Base-by-base conservation (phyloP, 441 rosid genomes). In the Gossypium laxum region DNA sequence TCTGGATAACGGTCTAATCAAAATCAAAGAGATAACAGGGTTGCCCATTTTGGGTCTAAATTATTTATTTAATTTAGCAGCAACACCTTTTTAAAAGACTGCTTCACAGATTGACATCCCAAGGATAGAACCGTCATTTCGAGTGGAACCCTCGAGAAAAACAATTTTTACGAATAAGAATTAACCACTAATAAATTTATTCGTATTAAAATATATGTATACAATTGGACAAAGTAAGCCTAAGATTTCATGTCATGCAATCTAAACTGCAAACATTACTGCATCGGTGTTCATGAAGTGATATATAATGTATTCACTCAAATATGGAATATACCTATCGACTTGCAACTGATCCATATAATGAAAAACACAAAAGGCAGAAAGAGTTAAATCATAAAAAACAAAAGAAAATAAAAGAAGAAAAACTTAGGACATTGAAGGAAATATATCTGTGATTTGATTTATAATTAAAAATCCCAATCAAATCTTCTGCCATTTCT, bases 1-100 rank as follows among this genome's bases (percentile, higher is more conserved):
- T 17, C 60, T 41, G 60, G 7, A 14, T 45, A 56, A 76, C 70
- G 15, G 76, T 76, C 79, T 59, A 68, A 72, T 76, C 79, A 72
- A 54, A 12, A 30, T 4, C 6, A 4, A 30, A 30, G 52, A 68
- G 32, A 28, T 15, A 11, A 19, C 21, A 48, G 72, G 64, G 19
- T 52, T 71, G 59, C 70, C 38, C n/a, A 72, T 68, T 61, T 45
- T 30, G 61, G 70, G 76, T 17, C 62, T 75, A 47, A 28, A 4
- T 4, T 30, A 30, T 30, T 30, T 30, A 30, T 30, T 30, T 30
- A 30, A 4, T 30, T 30, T 4, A 11, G 48, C 2, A 43, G n/a
- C 48, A 10, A 43, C 14, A 43, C 0, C 11, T 45, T 12, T 45
- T 45, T 12, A 12, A 12, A 45, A 3, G 14, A 45, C 14, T 0